Percentiles rank a stretch among this genome's conserved stretches.
Conservation (phyloP, 305 asterid species). For the Fraxinus albicans region DNA sequence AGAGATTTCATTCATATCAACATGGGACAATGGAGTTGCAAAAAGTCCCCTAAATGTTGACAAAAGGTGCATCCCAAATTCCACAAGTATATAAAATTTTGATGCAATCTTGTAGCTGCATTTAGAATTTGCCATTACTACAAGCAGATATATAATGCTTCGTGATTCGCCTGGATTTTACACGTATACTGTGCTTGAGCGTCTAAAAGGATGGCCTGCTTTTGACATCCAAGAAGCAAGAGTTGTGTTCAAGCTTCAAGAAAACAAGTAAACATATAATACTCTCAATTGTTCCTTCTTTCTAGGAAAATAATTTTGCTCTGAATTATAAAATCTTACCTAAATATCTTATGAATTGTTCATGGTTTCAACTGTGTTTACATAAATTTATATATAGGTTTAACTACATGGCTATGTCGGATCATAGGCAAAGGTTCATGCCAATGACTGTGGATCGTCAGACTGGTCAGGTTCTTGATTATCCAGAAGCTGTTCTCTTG, state of each 20-base stretch:
- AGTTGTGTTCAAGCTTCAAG: conserved; percentile 56
- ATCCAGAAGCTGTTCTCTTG: conserved; percentile 59
- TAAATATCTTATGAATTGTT: background rate
- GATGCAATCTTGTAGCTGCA: background rate
- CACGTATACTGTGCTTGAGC: conserved; percentile 50
- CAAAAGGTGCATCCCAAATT: conserved; percentile 35
- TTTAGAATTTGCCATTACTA: background rate
- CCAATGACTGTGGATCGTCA: conserved; percentile 51
- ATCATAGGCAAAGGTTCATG: conserved; percentile 62
- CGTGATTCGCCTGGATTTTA: conserved; percentile 55
- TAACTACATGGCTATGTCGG: conserved; percentile 68
- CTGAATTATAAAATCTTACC: background rate
- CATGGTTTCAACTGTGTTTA: background rate
- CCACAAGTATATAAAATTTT: background rate
- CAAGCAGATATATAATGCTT: conserved; percentile 46
- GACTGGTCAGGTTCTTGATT: conserved; percentile 44
- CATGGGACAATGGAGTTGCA: conserved; percentile 29
- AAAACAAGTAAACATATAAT: conserved; percentile 27
- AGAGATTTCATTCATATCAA: conserved; percentile 46
- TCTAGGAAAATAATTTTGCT: background rate
- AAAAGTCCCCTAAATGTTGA: conserved; percentile 45
- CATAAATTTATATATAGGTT: conserved; percentile 34
- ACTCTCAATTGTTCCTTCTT: background rate
- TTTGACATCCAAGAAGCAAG: conserved; percentile 49
- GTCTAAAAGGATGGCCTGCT: conserved; percentile 51